These are phyloP conservation scores for Boehmeria nivea DNA, from an alignment of 306 rosid genomes.

Conservation along the genomic window DNA sequence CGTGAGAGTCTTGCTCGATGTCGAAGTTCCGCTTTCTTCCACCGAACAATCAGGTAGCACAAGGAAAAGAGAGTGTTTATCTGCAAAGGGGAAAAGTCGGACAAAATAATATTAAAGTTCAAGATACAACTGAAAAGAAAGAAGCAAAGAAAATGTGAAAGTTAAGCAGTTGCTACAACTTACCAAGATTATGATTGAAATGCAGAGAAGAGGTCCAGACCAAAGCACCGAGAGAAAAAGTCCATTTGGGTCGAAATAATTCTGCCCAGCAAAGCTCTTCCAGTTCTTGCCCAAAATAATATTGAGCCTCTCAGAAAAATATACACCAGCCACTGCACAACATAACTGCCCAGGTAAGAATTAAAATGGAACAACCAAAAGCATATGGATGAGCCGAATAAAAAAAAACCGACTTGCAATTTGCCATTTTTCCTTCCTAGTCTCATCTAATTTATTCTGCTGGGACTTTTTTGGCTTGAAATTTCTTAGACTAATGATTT, in stretches of 20 bases:
- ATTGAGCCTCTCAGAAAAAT: constrained; percentile 77
- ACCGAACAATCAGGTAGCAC: constrained; percentile 72
- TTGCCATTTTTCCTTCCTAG: too few species aligned
- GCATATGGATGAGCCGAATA: neutral
- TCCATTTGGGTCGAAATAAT: constrained; percentile 85
- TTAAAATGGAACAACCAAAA: neutral
- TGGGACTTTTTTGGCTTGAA: too few species aligned
- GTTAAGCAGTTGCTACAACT: constrained; percentile 24
- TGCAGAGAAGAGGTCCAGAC: constrained; percentile 91
- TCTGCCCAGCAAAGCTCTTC: constrained; percentile 77
- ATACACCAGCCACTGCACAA: constrained; percentile 85
- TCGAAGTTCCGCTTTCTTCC: constrained; percentile 95
- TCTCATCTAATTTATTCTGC: too few species aligned
- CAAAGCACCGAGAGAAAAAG: constrained; percentile 72
- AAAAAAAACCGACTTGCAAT: too few species aligned
- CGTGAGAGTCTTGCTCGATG: constrained; percentile 74
- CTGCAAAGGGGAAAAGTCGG: constrained; percentile 37
- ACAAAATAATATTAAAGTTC: constrained; percentile 5
- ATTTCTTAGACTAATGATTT: too few species aligned
- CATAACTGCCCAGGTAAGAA: constrained; percentile 16
- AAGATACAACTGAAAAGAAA: neutral
- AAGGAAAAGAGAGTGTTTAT: constrained; percentile 80
- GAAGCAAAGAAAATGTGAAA: neutral
- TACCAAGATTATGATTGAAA: constrained; percentile 84
- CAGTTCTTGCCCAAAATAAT: constrained; percentile 52